These are phyloP conservation scores for Volvox carteri DNA, from an alignment of 163 green algal genomes.

Conservation along the genomic window DNA sequence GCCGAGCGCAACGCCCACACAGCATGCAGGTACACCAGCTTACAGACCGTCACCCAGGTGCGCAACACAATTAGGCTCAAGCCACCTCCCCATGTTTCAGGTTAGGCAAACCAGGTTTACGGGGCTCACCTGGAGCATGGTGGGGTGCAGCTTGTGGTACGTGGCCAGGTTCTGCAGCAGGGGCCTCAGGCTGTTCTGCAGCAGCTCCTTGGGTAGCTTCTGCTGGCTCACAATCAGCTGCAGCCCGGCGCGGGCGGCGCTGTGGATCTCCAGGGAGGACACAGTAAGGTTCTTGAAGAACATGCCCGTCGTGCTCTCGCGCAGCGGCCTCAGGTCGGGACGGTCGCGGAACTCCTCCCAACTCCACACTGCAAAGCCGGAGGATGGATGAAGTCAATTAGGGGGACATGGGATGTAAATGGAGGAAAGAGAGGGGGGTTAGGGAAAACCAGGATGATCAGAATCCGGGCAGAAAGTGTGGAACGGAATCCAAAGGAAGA, in stretches of 20 bases:
- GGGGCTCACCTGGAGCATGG: conserved; percentile 77
- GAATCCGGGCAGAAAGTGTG: no score
- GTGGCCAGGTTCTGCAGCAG: conserved; percentile 91
- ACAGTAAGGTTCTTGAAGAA: conserved; percentile 80
- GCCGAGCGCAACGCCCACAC: no score
- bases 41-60: no score
- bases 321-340: conserved; percentile 60
- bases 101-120: no score
- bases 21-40: no score
- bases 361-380: conserved; percentile 69
- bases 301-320: conserved; percentile 77
- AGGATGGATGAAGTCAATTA: not conserved
- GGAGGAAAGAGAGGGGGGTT: not conserved
- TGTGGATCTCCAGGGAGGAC: conserved; percentile 49
- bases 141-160: conserved; percentile 88
- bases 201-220: conserved; percentile 85
- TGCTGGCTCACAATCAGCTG: conserved; percentile 59
- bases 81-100: no score
- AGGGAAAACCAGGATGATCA: no score
- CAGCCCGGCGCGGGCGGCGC: conserved; percentile 59
- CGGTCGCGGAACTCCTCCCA: conserved; percentile 81
- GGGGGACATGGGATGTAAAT: not conserved
- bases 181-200: conserved; percentile 90
- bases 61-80: no score
- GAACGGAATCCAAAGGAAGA: no score